Evolutionary conservation across 176 grass and related monocot species (phyloP), one percentile per base, ranked within the genome.

Genomic region (Alloteropsis semialata): DNA sequence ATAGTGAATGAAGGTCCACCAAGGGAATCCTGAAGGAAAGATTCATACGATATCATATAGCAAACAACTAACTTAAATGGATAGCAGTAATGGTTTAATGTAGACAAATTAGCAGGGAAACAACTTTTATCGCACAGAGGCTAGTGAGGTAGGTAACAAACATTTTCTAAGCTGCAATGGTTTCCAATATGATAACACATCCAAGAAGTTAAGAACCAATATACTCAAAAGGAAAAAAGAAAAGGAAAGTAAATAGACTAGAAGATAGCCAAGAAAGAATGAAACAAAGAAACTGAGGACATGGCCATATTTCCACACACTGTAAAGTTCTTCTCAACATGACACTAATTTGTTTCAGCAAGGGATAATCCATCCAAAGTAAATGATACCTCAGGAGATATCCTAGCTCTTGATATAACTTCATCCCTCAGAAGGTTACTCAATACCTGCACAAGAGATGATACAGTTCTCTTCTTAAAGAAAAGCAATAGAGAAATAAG

Each of bases 351-450:
- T 43, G 4, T 60, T 74, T 74, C 50, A 8, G 72, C n/a, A 56
- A 41, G 65, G 76, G 65, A 79, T 2, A 62, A 45, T 33, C 29
- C 45, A 84, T 29, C 19, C 1, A 48, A 80, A 74, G 2, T 48
- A 57, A 57, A 33, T 8, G 82, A 42, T 39, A 98, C 96, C 89
- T 98, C 91, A 45, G 92, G 74, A 81, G 19, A 81, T 78, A 90
- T 65, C 58, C 85, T 84, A 69, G 96, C 78, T 75, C 65, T 84
- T 0, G 66, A 88, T 75, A 98, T 95, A 64, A 80, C 87, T 59
- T 93, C 92, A 74, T 98, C 96, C 33, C 69, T 90, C 63, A 95
- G 83, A 71, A 98, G 94, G n/a, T 65, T 91, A 76, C 81, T 90
- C 62, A 98, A 78, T 56, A 98, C 96, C 95, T 98, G 70, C 33